Evolutionary conservation across 1,284 basidiomycete genomes (phyloP).

Genomic region (Melanopsichium pennsylvanicum): DNA sequence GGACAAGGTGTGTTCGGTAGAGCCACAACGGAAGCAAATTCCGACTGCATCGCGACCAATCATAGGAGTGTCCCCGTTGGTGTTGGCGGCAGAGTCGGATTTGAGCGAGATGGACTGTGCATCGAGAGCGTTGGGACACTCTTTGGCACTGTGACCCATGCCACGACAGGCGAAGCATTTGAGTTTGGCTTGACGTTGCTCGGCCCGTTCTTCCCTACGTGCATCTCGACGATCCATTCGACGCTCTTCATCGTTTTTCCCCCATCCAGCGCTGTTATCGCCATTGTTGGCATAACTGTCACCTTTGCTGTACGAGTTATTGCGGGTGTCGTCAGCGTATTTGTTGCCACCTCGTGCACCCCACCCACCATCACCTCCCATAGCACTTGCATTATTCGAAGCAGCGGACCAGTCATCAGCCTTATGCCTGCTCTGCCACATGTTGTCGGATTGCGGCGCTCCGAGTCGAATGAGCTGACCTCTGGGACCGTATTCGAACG

Average conservation of each 20-base stretch:
- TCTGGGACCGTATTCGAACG: constrained; percentile 48
- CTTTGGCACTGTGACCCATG: constrained; percentile 81
- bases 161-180: constrained; percentile 88
- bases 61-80: constrained; percentile 48
- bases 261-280: constrained; percentile 7
- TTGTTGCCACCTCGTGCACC: constrained; percentile 24
- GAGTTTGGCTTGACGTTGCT: constrained; percentile 72
- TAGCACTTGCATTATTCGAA: background rate
- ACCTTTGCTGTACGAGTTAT: background rate
- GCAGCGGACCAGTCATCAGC: constrained; percentile 23
- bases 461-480: constrained; percentile 37
- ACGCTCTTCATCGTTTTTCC: constrained; percentile 22
- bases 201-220: constrained; percentile 76
- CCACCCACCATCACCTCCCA: constrained; percentile 31
- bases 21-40: constrained; percentile 76
- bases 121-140: constrained; percentile 71
- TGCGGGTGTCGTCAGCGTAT: background rate
- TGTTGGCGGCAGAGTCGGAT: background rate
- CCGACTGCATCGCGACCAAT: constrained; percentile 64
- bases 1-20: constrained; percentile 78
- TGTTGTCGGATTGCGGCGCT: constrained; percentile 43
- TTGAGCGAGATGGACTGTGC: constrained; percentile 39
- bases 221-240: constrained; percentile 66
- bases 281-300: background rate
- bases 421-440: constrained; percentile 37